phyloP scores from a whole-genome alignment of 352 stramenopile genomes.

The Pythium aquatile region DNA sequence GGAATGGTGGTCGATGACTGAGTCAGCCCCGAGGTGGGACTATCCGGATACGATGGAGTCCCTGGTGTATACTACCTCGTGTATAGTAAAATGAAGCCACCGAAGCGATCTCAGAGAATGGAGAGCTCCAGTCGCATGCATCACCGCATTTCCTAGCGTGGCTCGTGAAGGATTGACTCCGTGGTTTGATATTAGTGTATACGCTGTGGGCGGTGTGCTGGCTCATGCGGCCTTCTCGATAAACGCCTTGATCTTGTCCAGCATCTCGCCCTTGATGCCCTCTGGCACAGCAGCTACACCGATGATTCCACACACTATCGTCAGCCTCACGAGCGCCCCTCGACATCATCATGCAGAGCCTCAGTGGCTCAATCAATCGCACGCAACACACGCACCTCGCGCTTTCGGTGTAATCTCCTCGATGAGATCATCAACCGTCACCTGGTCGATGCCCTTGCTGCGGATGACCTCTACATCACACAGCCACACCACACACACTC shows the following conservation, averaged over 20 bases:
- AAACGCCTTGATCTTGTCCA: constrained; percentile 91
- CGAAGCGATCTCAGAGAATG: background rate
- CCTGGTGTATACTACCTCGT: too few relatives aligned
- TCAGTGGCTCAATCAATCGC: background rate
- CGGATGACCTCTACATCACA: constrained; percentile 85
- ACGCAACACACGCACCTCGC: constrained; percentile 38
- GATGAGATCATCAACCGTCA: constrained; percentile 94
- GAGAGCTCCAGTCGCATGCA: background rate
- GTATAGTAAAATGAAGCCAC: background rate
- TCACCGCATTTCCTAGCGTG: too few relatives aligned
- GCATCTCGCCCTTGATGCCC: constrained; percentile 86
- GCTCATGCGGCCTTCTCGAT: constrained; percentile 70
- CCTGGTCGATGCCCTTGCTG: constrained; percentile 92
- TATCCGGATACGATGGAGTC: background rate
- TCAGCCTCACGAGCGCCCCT: too few relatives aligned
- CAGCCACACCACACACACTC: background rate
- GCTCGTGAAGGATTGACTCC: background rate
- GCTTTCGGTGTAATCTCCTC: constrained; percentile 90
- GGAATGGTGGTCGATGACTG: background rate
- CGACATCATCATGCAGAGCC: background rate
- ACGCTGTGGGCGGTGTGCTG: background rate
- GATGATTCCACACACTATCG: too few relatives aligned
- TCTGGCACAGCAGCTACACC: constrained; percentile 79
- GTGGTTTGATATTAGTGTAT: background rate
- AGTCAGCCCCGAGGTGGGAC: background rate